Evolutionary conservation across 1,139 yeast species (phyloP), one percentile per base, ranked within the genome.

Genomic region (Lodderomyces elongisporus): DNA sequence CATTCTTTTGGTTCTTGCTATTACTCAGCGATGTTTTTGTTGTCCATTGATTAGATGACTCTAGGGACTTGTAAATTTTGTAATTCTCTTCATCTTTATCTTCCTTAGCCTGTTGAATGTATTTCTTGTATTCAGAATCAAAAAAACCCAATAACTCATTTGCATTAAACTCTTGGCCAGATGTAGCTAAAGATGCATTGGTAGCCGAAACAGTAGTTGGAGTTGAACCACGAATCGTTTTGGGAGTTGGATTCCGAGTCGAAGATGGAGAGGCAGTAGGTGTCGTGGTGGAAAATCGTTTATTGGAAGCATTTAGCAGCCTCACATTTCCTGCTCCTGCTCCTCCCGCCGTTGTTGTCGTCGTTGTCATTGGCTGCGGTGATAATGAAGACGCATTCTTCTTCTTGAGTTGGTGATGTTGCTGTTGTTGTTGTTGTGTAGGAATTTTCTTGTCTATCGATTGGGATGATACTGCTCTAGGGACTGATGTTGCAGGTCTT

Each of bases 1-100:
- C 22, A 24, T 24, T 24, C 14, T 24, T 24, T 7, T 9, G 26
- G 26, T 24, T 24, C 14, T 42, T 44, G 23, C 40, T 44, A 9
- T 46, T 37, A 20, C 28, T 35, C 31, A 37, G 31, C 16, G 33
- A 23, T 8, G 33, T 28, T 21, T 44, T 46, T 12, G 45, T 43
- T 28, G 41, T 52, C 59, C 59, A 54, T 32, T 44, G 53, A n/a
- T 49, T 44, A n/a, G 52, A 42, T 4, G 54, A 35, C 20, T 54
- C 58, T 25, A 50, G 40, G 16, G 56, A 47, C 22, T 44, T 36
- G 28, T 52, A 53, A 4, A 51, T 38, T 27, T 45, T 49, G 30
- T 41, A 41, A 12, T 33, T 30, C 10, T 46, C 51, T 7, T 49
- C 53, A 7, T 32, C 38, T 30, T 48, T 46, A 31, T 49, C 54